Conservation (phyloP, 441 rosid genomes). For the Populus hybrid region DNA sequence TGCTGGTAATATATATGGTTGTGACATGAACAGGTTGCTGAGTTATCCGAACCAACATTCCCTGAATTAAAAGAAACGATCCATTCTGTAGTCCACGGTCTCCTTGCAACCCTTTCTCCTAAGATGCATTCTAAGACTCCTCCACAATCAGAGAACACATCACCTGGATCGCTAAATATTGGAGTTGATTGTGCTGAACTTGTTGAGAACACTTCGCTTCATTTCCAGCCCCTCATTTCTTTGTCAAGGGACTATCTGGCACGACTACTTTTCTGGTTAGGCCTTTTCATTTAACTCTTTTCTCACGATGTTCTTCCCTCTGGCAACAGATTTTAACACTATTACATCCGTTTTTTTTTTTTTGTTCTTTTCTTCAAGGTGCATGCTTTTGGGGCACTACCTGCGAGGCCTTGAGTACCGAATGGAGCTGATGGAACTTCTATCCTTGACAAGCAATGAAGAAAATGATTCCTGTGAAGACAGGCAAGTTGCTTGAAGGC, state of each 20-base stretch:
- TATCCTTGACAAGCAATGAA: slow-evolving; percentile 44
- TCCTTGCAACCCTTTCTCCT: slow-evolving; percentile 87
- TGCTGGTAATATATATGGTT: not conserved
- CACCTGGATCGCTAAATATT: slow-evolving; percentile 42
- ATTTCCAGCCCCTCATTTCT: slow-evolving; percentile 75
- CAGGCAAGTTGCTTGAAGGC: slow-evolving; percentile 48
- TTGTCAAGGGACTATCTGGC: slow-evolving; percentile 87
- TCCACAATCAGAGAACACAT: slow-evolving; percentile 44
- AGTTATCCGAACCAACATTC: slow-evolving; percentile 82
- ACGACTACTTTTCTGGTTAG: slow-evolving; percentile 92
- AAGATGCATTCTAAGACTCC: slow-evolving; percentile 81
- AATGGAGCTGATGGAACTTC: slow-evolving; percentile 72
- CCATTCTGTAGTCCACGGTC: slow-evolving; percentile 82
- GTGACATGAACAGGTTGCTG: slow-evolving; percentile 63
- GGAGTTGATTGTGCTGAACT: slow-evolving; percentile 63
- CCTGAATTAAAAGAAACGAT: slow-evolving; percentile 71
- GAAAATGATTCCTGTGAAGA: slow-evolving; percentile 39
- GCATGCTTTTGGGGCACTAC: slow-evolving; percentile 88
- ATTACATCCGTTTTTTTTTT: not conserved
- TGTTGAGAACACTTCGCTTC: slow-evolving; percentile 77
- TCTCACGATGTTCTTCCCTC: not conserved
- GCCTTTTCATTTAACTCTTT: slow-evolving; percentile 4
- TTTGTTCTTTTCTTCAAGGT: slow-evolving; percentile 39
- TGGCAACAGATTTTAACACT: not conserved
- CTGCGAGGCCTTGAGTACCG: slow-evolving; percentile 88